Percentiles rank a stretch among this genome's conserved stretches.
phyloP scores from a whole-genome alignment of 2,329 filamentous ascomycete species.

The Lasiodiplodia sp. region DNA sequence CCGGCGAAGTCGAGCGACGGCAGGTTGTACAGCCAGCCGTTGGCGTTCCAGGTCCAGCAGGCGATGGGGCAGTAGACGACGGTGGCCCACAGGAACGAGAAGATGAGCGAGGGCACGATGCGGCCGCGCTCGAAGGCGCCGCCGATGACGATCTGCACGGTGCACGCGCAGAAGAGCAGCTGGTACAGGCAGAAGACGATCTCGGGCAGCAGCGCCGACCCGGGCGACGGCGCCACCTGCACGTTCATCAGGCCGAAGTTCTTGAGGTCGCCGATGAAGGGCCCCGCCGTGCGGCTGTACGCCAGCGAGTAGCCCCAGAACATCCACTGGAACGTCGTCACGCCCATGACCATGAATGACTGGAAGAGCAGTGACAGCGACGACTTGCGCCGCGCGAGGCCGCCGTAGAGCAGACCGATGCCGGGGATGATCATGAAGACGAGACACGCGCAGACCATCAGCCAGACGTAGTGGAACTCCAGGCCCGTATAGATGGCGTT shows the following conservation, averaged over 20 bases:
- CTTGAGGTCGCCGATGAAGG: constrained; percentile 68
- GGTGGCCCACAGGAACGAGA: constrained; percentile 69
- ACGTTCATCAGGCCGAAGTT: constrained; percentile 70
- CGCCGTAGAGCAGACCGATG: constrained; percentile 70
- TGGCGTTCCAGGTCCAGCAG: constrained; percentile 73
- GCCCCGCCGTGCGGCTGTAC: constrained; percentile 65
- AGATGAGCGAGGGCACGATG: constrained; percentile 70
- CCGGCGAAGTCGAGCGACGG: constrained; percentile 68
- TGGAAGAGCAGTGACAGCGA: constrained; percentile 69
- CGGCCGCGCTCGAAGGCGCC: constrained; percentile 70
- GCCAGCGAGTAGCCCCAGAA: constrained; percentile 71
- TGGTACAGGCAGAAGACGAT: constrained; percentile 73
- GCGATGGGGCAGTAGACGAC: constrained; percentile 70
- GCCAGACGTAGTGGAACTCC: constrained; percentile 69
- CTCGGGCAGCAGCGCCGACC: constrained; percentile 65
- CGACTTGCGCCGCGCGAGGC: constrained; percentile 68
- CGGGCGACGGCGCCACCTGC: constrained; percentile 66
- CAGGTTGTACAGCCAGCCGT: constrained; percentile 70
- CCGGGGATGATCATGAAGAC: constrained; percentile 73
- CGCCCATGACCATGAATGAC: constrained; percentile 64
- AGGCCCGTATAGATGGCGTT: constrained; percentile 65
- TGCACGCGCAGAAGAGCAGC: constrained; percentile 67
- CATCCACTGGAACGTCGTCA: constrained; percentile 67
- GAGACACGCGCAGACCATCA: constrained; percentile 65
- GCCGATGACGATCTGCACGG: constrained; percentile 71